These are phyloP conservation scores for Metschnikowia lunata DNA, from an alignment of 805 yeast species.

Conservation along the genomic window DNA sequence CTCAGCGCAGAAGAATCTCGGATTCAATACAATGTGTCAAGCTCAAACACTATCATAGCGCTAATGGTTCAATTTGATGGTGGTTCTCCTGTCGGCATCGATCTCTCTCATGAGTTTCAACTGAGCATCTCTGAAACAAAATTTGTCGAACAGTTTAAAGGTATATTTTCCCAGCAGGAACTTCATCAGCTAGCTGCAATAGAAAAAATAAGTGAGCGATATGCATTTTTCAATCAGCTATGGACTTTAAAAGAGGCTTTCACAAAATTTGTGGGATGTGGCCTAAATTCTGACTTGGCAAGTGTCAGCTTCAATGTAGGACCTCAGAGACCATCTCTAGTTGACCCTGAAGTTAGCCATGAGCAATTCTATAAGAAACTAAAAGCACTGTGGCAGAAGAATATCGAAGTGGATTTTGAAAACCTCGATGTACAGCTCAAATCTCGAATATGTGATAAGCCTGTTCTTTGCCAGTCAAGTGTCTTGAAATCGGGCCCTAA, in stretches of 20 bases:
- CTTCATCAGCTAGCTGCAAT: conserved; percentile 20
- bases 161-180: conserved; percentile 41
- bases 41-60: conserved; percentile 49
- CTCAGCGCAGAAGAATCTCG: conserved; percentile 14
- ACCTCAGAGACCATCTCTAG: background rate
- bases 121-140: conserved; percentile 19
- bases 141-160: conserved; percentile 36
- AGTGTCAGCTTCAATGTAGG: conserved; percentile 9
- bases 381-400: conserved; percentile 7
- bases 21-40: conserved; percentile 53
- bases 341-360: background rate
- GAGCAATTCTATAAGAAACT: background rate
- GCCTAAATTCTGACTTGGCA: conserved; percentile 28
- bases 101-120: conserved; percentile 35
- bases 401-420: conserved; percentile 6
- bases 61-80: conserved; percentile 36
- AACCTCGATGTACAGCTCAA: background rate
- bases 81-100: conserved; percentile 29
- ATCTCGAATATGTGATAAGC: background rate
- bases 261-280: conserved; percentile 62
- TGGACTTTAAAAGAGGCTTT: conserved; percentile 84
- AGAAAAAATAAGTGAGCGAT: conserved; percentile 16
- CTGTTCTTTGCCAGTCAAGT: conserved; percentile 5
- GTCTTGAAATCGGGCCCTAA: background rate
- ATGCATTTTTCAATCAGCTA: conserved; percentile 45